phyloP scores from a whole-genome alignment of 2,329 filamentous ascomycete genomes.

The Coniochaeta ligniaria region DNA sequence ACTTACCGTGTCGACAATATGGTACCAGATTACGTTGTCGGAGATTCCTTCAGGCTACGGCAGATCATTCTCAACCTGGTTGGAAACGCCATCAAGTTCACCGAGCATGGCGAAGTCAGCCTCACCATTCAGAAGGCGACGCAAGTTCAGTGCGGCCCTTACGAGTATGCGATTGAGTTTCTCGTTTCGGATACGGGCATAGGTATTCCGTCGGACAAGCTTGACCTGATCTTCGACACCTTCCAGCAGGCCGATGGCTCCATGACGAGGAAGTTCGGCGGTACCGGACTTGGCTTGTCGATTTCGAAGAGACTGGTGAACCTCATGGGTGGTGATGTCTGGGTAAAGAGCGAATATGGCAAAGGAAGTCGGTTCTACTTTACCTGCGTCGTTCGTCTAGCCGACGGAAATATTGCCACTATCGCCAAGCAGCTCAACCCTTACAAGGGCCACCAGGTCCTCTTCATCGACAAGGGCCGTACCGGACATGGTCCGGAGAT shows the following conservation, averaged over 20 bases:
- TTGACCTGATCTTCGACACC: conserved; percentile 96
- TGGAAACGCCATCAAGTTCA: conserved; percentile 98
- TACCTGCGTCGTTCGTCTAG: conserved; percentile 83
- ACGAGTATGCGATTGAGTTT: conserved; percentile 92
- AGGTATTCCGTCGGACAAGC: conserved; percentile 89
- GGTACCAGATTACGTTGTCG: conserved; percentile 90
- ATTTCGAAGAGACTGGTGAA: conserved; percentile 94
- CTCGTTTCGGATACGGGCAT: conserved; percentile 95
- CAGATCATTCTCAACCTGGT: conserved; percentile 97
- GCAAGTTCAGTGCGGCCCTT: conserved; percentile 56
- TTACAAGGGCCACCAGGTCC: conserved; percentile 87
- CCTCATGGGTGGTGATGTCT: conserved; percentile 92
- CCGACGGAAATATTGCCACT: conserved; percentile 67
- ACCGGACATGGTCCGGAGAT: conserved; percentile 74
- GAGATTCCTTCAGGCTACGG: conserved; percentile 90
- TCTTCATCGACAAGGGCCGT: conserved; percentile 89
- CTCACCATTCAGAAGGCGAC: conserved; percentile 74
- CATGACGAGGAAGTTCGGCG: conserved; percentile 92
- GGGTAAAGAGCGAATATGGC: conserved; percentile 89
- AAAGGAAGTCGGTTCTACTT: conserved; percentile 95
- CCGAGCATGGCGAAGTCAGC: conserved; percentile 91
- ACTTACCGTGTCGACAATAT: conserved; percentile 91
- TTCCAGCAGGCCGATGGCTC: conserved; percentile 98
- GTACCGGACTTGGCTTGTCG: conserved; percentile 86
- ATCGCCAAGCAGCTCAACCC: conserved; percentile 80